phyloP scores from a whole-genome alignment of 176 grass and related monocot genomes.

The Carex littledalei region DNA sequence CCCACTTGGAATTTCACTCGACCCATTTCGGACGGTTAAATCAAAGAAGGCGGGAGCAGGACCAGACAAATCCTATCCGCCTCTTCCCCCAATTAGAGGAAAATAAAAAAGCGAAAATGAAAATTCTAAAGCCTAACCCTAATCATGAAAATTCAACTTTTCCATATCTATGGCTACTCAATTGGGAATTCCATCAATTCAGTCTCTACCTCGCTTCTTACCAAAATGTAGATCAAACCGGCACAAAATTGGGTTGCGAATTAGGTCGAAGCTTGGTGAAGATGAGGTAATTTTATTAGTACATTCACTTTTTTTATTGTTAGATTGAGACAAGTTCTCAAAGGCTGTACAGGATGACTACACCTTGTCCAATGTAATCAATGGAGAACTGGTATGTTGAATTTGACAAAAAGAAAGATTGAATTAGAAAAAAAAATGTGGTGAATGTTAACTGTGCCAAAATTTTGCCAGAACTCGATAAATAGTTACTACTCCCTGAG shows the following conservation, averaged over 20 bases:
- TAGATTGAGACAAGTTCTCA: neutral
- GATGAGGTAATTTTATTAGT: constrained; percentile 39
- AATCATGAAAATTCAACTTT: constrained; percentile 13
- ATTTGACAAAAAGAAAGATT: neutral
- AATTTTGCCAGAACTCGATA: neutral
- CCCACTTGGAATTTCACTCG: neutral
- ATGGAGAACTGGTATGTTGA: neutral
- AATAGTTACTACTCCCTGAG: neutral
- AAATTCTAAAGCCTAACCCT: constrained; percentile 32
- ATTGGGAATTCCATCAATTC: constrained; percentile 30
- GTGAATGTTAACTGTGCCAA: neutral
- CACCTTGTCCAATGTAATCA: no score
- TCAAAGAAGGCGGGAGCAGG: constrained; percentile 35
- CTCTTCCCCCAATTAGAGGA: neutral
- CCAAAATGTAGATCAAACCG: constrained; percentile 15
- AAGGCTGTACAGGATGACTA: neutral
- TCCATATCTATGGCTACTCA: constrained; percentile 44
- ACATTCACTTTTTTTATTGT: neutral
- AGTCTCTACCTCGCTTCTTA: constrained; percentile 24
- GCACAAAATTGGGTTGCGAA: constrained; percentile 27
- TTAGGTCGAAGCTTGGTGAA: constrained; percentile 32
- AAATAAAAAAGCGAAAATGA: neutral
- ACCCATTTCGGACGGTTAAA: constrained; percentile 13
- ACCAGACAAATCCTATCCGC: constrained; percentile 72
- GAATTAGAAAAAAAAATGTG: neutral